Percentiles rank a stretch among this genome's conserved stretches.
These are phyloP conservation scores for Gossypium rotundifolium DNA, from an alignment of 345 rosid genomes.

Conservation along the genomic window DNA sequence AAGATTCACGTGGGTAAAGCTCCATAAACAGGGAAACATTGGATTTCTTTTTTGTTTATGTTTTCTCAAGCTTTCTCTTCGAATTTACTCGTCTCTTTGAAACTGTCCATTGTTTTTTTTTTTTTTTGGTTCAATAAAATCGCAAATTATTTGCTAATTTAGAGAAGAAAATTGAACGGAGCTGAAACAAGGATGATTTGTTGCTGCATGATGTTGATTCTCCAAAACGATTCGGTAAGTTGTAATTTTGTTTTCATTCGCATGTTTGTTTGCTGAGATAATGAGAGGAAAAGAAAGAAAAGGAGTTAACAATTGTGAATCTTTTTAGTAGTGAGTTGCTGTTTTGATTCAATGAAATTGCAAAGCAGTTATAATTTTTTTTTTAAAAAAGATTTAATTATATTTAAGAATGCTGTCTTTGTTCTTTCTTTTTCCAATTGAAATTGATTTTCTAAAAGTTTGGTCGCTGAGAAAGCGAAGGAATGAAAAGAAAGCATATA, in stretches of 20 bases:
- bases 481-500: not conserved
- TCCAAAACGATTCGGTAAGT: slow-evolving; percentile 6
- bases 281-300: not conserved
- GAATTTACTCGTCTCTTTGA: not conserved
- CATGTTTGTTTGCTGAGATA: slow-evolving; percentile 4
- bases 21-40: not conserved
- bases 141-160: not conserved
- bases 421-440: not conserved
- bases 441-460: not conserved
- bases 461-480: not conserved
- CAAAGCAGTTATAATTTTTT: not conserved
- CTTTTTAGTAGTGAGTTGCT: not conserved
- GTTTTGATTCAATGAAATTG: not conserved
- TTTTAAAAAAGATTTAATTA: no score
- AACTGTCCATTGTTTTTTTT: not conserved
- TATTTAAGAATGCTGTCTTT: no score
- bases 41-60: not conserved
- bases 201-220: not conserved
- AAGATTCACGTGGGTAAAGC: not conserved
- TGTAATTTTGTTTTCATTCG: not conserved
- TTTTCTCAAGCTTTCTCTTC: not conserved
- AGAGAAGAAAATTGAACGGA: not conserved
- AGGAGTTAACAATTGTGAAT: not conserved
- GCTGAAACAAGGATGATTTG: not conserved
- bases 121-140: not conserved